phyloP scores from a whole-genome alignment of 1,284 basidiomycete genomes.

The Leccinum angustisporum region DNA sequence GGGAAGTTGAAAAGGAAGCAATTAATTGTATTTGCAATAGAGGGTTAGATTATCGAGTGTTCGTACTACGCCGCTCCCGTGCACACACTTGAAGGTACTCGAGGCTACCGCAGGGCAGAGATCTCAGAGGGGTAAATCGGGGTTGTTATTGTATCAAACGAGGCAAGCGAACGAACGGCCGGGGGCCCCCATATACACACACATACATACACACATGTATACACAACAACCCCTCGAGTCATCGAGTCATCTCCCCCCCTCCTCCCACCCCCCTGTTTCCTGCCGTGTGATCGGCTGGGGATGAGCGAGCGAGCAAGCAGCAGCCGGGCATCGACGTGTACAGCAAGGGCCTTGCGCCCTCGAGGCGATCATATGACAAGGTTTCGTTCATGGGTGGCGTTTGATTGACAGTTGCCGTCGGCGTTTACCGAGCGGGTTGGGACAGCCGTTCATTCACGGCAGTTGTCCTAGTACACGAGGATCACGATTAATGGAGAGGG shows the following conservation, averaged over 20 bases:
- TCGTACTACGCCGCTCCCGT: neutral
- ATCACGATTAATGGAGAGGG: conserved; percentile 11
- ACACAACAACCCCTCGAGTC: neutral
- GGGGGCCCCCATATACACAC: neutral
- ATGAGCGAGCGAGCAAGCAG: neutral
- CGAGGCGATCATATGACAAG: conserved; percentile 29
- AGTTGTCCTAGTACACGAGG: conserved; percentile 7
- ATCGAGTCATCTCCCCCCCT: neutral
- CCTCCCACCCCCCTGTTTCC: neutral
- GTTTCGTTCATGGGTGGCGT: conserved; percentile 29
- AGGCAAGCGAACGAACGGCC: conserved; percentile 8
- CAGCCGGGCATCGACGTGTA: conserved; percentile 1
- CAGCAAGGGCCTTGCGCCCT: conserved; percentile 14
- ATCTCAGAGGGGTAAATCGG: neutral
- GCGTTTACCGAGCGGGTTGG: conserved; percentile 12
- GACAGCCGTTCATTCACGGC: conserved; percentile 12
- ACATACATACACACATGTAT: neutral
- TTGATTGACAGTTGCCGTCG: conserved; percentile 20
- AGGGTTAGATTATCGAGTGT: conserved; percentile 26
- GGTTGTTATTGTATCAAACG: neutral
- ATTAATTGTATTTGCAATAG: neutral
- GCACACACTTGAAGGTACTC: neutral
- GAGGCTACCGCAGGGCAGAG: neutral
- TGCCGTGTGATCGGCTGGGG: neutral
- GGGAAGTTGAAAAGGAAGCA: neutral